Evolutionary conservation across 2,329 filamentous ascomycete genomes (phyloP), one percentile per base, ranked within the genome.

Genomic region (Tolypocladium ovalisporum): DNA sequence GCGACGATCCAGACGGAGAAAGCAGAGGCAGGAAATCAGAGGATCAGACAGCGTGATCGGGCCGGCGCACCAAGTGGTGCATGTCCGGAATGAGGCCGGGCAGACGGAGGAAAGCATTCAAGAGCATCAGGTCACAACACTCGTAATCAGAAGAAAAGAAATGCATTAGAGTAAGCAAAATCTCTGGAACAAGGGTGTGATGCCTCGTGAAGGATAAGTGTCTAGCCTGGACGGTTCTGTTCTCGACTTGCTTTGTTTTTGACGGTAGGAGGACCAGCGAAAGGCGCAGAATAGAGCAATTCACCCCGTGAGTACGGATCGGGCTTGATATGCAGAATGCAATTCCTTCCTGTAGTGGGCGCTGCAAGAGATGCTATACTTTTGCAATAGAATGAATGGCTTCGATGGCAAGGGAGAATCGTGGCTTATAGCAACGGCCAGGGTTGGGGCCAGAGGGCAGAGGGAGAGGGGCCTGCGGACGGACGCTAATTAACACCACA

Each of bases 71-170:
- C 52, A 49, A 54, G 57, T 57, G 58, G 57, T 52, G 51, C 55
- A 15, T 35, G 32, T 56, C 47, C 47, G 37, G 35, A 57, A 44
- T 32, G 40, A 59, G 56, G 56, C 27, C 55, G 56, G 47, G 59
- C 56, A 47, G 56, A 54, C 54, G 54, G 56, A 55, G 55, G 59
- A 58, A 37, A 57, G 54, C 57, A 56, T 58, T 54, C 47, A 51
- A 57, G 59, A 61, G 59, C 51, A 61, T 57, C 44, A 59, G 39
- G 57, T 59, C 61, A 62, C 61, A 61, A 52, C 61, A 61, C 59
- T 27, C 54, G 51, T 58, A 54, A 44, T 47, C 54, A 27, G 54
- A 56, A 57, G 59, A 47, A 55, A 54, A 56, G 44, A 56, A 57
- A 51, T 49, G 49, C 24, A 54, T 35, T 42, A 40, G 44, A 39